Evolutionary conservation across 2,329 filamentous ascomycete genomes (phyloP), one percentile per base, ranked within the genome.

Genomic region (Ciborinia camelliae): DNA sequence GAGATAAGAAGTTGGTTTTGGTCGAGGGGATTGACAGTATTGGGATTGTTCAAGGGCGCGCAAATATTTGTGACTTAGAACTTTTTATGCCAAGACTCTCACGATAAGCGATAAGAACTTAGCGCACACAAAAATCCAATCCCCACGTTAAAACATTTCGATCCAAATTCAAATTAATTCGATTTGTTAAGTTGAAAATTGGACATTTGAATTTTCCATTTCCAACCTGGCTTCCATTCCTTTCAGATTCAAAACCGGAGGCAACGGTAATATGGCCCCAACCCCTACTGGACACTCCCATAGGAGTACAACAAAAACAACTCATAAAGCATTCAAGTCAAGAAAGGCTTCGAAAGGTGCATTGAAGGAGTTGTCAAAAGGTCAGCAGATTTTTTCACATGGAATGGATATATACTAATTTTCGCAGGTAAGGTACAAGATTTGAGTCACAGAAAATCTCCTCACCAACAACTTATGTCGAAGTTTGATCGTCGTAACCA

Each of bases 401-500:
- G 60, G 12, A 55, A 41, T 45, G 23, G 35, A 63, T 66, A 15
- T 35, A 15, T 65, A 66, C 53, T 67, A 61, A 71, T 51, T 65
- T 28, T 53, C 65, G 45, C 68, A 95, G 91, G 93, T 75, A 95
- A 95, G 77, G 84, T 94, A 58, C 88, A 82, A 63, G 80, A 86
- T 73, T 90, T 96, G 75, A 86, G 84, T 72, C 82, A 82, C 72
- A 87, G 94, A 74, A 96, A 91, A 78, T 97, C 94, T 20, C 91
- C 91, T 63, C 92, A 97, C 77, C 95, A 99, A 77, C 92, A 97
- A 80, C 86, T 97, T 79, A 94, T 97, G 91, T 96, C 92, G 66
- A 99, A 98, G 79, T 85, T 99, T 76, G 92, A 97, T 78, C 90
- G 95, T 66, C 88, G 92, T 72, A 98, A 99, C 78, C 92, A 96